Conservation (phyloP, 352 stramenopile genomes). For the Hyaloperonospora brassicae region DNA sequence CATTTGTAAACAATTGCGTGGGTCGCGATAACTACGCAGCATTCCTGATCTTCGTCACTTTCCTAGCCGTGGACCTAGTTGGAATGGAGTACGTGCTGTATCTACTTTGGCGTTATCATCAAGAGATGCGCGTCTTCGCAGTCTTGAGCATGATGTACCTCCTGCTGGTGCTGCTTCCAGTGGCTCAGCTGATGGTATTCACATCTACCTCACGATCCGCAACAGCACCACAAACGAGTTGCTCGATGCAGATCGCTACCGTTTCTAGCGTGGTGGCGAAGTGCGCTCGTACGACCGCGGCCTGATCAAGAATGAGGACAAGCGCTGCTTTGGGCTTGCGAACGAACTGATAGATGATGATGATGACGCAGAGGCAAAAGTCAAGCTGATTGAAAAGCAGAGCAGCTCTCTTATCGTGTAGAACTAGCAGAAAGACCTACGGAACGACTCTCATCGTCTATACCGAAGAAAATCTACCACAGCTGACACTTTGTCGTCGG, state of each 20-base stretch:
- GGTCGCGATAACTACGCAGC: too few species aligned
- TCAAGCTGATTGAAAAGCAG: constrained; percentile 23
- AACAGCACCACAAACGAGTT: constrained; percentile 80
- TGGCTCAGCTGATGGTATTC: constrained; percentile 47
- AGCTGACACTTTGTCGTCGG: constrained; percentile 60
- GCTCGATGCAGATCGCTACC: constrained; percentile 62
- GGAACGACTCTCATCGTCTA: constrained; percentile 19
- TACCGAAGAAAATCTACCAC: constrained; percentile 39
- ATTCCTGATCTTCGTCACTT: too few species aligned
- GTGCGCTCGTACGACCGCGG: constrained; percentile 42
- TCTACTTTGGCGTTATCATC: constrained; percentile 36
- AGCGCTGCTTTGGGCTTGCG: constrained; percentile 32
- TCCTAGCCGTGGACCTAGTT: too few species aligned
- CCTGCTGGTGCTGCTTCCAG: constrained; percentile 37
- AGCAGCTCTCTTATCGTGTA: constrained; percentile 11
- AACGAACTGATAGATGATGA: constrained; percentile 5
- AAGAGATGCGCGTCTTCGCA: constrained; percentile 28
- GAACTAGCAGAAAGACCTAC: constrained; percentile 3
- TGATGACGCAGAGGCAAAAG: constrained; percentile 16
- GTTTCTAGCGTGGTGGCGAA: constrained; percentile 30
- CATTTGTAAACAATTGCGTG: too few species aligned
- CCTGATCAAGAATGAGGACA: constrained; percentile 33
- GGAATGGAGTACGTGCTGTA: too few species aligned
- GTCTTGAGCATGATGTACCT: constrained; percentile 40
- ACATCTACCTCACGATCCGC: constrained; percentile 60